These are phyloP conservation scores for Hypoxylon lienhwacheense DNA, from an alignment of 495 filamentous ascomycete species.

Conservation along the genomic window DNA sequence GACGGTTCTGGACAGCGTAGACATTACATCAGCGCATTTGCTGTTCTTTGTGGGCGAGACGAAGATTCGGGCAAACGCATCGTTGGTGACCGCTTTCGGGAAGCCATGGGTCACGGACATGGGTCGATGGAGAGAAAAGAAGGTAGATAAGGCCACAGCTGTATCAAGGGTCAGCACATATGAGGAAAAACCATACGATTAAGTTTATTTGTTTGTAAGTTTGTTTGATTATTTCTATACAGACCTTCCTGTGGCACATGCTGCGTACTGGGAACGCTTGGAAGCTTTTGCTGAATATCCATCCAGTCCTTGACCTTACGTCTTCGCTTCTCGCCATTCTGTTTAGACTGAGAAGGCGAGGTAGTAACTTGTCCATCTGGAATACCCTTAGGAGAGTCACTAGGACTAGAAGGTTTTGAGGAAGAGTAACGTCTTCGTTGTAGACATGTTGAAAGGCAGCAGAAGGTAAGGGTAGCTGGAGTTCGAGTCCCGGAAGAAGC, in stretches of 20 bases:
- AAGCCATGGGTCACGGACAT: constrained; percentile 83
- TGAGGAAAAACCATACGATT: too few species aligned
- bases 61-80: constrained; percentile 82
- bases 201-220: neutral
- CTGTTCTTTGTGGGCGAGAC: constrained; percentile 55
- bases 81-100: constrained; percentile 68
- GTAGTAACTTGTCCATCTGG: constrained; percentile 48
- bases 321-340: constrained; percentile 51
- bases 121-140: constrained; percentile 94
- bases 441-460: constrained; percentile 42
- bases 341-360: constrained; percentile 42
- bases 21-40: constrained; percentile 67
- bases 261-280: constrained; percentile 82
- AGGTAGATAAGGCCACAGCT: constrained; percentile 87
- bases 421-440: constrained; percentile 57
- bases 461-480: constrained; percentile 40
- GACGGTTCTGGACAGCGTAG: constrained; percentile 73
- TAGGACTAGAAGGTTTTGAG: constrained; percentile 59
- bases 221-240: constrained; percentile 24
- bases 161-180: constrained; percentile 19
- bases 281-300: constrained; percentile 55
- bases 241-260: constrained; percentile 74
- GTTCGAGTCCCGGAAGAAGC: constrained; percentile 42
- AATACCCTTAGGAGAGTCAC: constrained; percentile 52
- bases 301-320: constrained; percentile 46